Percentiles rank a stretch among this genome's conserved stretches.
Conservation (phyloP, 2,329 filamentous ascomycete genomes). For the Lecanicillium sp. region DNA sequence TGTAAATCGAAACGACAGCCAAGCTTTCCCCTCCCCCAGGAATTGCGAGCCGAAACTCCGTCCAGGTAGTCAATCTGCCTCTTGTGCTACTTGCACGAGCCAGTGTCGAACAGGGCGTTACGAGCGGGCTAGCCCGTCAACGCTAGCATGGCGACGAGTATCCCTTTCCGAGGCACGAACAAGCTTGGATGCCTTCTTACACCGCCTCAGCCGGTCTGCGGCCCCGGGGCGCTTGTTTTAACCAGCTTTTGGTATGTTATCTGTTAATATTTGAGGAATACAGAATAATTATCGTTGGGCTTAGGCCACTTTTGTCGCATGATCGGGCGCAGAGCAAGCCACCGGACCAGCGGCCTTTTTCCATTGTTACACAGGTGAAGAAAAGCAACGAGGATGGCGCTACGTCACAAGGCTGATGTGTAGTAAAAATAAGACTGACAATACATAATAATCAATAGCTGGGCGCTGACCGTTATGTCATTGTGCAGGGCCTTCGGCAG, state of each 20-base stretch:
- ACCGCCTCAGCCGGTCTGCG: background rate
- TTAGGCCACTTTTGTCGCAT: background rate
- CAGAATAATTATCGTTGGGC: background rate
- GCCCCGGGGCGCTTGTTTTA: background rate
- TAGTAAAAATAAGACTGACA: background rate
- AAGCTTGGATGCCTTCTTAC: background rate
- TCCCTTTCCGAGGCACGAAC: no score
- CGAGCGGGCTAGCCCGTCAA: background rate
- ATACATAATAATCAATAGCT: background rate
- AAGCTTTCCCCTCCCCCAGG: background rate
- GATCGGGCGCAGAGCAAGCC: conserved; percentile 4
- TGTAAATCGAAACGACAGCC: background rate
- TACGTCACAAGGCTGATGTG: conserved; percentile 12
- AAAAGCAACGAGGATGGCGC: conserved; percentile 2
- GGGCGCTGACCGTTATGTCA: conserved; percentile 1
- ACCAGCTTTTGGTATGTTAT: background rate
- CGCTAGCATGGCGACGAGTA: no score
- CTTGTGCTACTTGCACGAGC: no score
- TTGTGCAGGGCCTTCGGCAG: background rate
- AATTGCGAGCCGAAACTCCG: background rate
- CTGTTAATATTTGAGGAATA: background rate
- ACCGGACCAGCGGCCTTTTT: no score
- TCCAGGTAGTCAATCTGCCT: no score
- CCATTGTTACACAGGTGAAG: background rate
- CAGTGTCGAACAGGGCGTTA: no score